phyloP scores from a whole-genome alignment of 208 protist genomes.

The Porcisia hertigi region DNA sequence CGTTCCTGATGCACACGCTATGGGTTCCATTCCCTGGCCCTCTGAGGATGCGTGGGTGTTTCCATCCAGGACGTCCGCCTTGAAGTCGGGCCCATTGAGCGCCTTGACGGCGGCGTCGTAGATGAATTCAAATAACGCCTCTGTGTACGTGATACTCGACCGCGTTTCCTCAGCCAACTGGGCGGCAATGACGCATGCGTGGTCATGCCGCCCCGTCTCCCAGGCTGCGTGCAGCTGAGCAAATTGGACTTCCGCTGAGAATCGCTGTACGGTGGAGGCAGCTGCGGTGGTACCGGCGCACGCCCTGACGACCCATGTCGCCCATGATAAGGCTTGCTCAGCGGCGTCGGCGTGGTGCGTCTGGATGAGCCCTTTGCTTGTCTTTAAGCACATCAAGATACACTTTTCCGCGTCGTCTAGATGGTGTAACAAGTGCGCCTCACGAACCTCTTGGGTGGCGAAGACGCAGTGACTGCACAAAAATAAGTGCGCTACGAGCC shows the following conservation, averaged over 20 bases:
- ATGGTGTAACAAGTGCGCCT: conserved; percentile 58
- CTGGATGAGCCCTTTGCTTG: conserved; percentile 39
- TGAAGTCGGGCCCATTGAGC: neutral
- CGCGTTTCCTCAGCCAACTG: conserved; percentile 30
- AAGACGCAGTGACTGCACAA: conserved; percentile 66
- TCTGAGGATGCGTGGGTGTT: neutral
- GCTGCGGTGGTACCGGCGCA: neutral
- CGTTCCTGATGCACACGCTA: neutral
- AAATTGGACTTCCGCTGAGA: conserved; percentile 52
- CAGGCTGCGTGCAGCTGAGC: conserved; percentile 51
- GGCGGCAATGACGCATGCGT: conserved; percentile 20
- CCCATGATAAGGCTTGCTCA: conserved; percentile 29
- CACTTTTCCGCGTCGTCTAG: conserved; percentile 61
- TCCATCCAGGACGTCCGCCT: neutral
- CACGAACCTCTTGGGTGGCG: conserved; percentile 29
- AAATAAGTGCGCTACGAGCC: conserved; percentile 50
- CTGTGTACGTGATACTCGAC: conserved; percentile 29
- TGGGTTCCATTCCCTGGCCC: neutral
- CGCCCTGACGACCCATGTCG: conserved; percentile 7
- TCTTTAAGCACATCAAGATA: conserved; percentile 83
- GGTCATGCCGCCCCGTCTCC: conserved; percentile 21
- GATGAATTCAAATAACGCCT: conserved; percentile 66
- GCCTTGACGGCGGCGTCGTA: conserved; percentile 34
- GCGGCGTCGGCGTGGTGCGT: conserved; percentile 2
- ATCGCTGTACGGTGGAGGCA: neutral